Percentiles rank a stretch among this genome's conserved stretches.
These are phyloP conservation scores for Wickerhamia fluorescens DNA, from an alignment of 805 yeast genomes.

Conservation along the genomic window DNA sequence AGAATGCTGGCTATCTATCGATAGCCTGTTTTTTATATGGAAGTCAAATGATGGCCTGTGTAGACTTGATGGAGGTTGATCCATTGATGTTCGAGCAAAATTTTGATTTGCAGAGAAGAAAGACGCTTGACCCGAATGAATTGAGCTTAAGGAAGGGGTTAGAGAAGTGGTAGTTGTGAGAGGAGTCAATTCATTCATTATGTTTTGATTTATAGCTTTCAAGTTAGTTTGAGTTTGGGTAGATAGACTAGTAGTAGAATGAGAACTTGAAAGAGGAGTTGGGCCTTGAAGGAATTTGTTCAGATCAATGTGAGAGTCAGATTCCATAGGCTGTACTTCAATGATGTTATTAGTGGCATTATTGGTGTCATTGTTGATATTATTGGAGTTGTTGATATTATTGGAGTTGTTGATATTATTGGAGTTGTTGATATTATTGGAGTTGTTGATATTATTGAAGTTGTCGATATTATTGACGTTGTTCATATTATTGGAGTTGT, in stretches of 20 bases:
- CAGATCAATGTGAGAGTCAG: too few species aligned
- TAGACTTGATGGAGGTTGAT: conserved; percentile 23
- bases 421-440: too few species aligned
- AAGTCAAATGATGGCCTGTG: conserved; percentile 28
- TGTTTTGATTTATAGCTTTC: conserved; percentile 3
- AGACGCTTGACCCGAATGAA: conserved; percentile 37
- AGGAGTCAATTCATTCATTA: conserved; percentile 29
- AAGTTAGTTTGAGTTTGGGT: too few species aligned
- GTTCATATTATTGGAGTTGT: too few species aligned
- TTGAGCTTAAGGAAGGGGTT: conserved; percentile 33
- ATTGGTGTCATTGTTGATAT: too few species aligned
- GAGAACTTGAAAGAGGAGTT: conserved; percentile 8
- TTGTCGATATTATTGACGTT: too few species aligned
- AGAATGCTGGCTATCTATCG: conserved; percentile 24
- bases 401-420: conserved; percentile 3
- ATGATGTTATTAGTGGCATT: too few species aligned
- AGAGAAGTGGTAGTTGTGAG: conserved; percentile 38
- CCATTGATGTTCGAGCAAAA: conserved; percentile 30
- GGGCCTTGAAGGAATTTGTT: too few species aligned
- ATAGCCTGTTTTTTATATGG: conserved; percentile 20
- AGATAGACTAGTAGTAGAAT: conserved; percentile 5
- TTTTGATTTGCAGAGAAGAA: conserved; percentile 39
- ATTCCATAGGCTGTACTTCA: too few species aligned
- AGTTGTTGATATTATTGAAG: too few species aligned
- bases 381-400: neutral